Percentiles rank a stretch among this genome's conserved stretches.
phyloP scores from a whole-genome alignment of 345 rosid species.

The Brassica carinata region DNA sequence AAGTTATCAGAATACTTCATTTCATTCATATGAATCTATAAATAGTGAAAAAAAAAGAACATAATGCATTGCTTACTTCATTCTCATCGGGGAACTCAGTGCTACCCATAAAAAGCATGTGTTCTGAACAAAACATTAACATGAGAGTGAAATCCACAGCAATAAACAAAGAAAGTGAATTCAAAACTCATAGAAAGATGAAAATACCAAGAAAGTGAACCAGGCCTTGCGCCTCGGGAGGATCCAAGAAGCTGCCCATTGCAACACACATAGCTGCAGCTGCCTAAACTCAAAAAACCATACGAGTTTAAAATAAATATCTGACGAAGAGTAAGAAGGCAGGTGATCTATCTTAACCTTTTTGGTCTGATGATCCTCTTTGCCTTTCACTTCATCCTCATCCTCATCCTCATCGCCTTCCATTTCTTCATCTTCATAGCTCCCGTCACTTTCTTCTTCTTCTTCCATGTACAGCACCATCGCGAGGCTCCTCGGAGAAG shows the following conservation, averaged over 20 bases:
- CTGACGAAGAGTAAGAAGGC: background rate
- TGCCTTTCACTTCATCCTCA: slow-evolving; percentile 29
- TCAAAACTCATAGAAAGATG: slow-evolving; percentile 15
- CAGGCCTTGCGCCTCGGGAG: slow-evolving; percentile 92
- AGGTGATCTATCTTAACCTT: slow-evolving; percentile 44
- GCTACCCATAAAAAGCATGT: slow-evolving; percentile 99
- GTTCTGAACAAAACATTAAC: slow-evolving; percentile 54
- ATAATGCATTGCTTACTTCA: slow-evolving; percentile 62
- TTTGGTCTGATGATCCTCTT: slow-evolving; percentile 65
- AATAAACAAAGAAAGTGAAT: too few species aligned
- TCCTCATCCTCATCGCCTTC: slow-evolving; percentile 35
- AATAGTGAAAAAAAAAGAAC: too few species aligned
- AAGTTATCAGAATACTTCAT: too few species aligned
- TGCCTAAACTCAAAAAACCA: slow-evolving; percentile 63
- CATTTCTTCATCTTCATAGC: slow-evolving; percentile 38
- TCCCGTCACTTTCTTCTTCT: slow-evolving; percentile 22
- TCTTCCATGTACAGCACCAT: slow-evolving; percentile 48
- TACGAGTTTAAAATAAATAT: background rate
- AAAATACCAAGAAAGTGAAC: slow-evolving; percentile 90
- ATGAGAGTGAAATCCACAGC: slow-evolving; percentile 9
- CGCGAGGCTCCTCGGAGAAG: slow-evolving; percentile 51
- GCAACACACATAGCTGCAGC: slow-evolving; percentile 99
- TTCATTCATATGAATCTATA: too few species aligned
- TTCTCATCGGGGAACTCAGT: slow-evolving; percentile 89
- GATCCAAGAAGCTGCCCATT: slow-evolving; percentile 97